Conservation (phyloP, 805 yeast species). For the Saccharomycopsis sp. region DNA sequence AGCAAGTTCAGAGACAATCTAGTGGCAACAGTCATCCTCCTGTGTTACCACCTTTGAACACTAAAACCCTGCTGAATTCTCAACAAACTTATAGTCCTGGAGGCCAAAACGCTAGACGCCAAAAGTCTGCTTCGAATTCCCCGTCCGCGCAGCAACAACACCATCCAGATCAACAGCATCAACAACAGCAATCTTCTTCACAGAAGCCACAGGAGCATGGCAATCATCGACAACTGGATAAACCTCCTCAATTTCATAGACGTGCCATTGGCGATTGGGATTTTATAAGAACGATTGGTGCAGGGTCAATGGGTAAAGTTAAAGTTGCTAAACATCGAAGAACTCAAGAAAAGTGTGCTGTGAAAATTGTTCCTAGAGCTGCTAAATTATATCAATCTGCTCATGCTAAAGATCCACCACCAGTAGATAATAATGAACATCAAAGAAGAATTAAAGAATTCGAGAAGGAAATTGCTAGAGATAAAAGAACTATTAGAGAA, state of each 20-base stretch:
- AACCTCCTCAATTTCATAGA: conserved; percentile 49
- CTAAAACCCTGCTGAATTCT: too few species aligned
- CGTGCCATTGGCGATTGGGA: conserved; percentile 96
- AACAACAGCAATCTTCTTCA: conserved; percentile 17
- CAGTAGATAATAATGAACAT: conserved; percentile 49
- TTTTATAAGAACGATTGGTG: conserved; percentile 89
- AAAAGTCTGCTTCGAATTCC: too few species aligned
- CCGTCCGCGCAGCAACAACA: conserved; percentile 6
- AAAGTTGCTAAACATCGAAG: conserved; percentile 82
- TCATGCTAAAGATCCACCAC: conserved; percentile 63
- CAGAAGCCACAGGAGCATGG: background rate
- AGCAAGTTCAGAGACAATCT: background rate
- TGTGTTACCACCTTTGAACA: background rate
- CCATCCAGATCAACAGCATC: conserved; percentile 17
- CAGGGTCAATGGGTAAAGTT: conserved; percentile 99
- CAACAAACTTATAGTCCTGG: background rate
- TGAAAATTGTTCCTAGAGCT: conserved; percentile 89
- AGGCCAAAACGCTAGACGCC: background rate
- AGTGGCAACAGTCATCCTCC: too few species aligned
- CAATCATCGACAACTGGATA: conserved; percentile 8
- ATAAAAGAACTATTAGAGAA: conserved; percentile 87
- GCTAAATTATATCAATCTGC: conserved; percentile 67
- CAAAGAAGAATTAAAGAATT: conserved; percentile 59
- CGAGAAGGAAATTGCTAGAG: conserved; percentile 82
- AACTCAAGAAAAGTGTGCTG: conserved; percentile 81